phyloP scores from a whole-genome alignment of 2,329 filamentous ascomycete species.

The Bipolaris cookei region DNA sequence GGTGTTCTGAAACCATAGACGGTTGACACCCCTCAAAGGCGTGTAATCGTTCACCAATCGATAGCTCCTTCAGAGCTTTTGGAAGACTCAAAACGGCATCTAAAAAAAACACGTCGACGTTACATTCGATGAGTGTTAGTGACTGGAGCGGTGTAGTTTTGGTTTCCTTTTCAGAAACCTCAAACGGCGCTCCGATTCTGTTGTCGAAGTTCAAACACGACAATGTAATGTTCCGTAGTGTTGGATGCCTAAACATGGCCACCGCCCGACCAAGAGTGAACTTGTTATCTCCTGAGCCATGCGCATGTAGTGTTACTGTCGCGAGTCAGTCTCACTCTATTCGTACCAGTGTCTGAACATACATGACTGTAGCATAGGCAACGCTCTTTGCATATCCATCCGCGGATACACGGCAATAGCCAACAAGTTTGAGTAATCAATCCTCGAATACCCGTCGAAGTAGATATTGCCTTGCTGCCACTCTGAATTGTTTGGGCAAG shows the following conservation, averaged over 20 bases:
- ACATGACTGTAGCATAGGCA: conserved; percentile 44
- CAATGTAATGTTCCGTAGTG: conserved; percentile 39
- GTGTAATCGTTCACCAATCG: conserved; percentile 43
- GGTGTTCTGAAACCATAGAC: conserved; percentile 16
- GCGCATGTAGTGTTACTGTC: conserved; percentile 43
- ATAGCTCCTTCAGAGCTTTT: conserved; percentile 40
- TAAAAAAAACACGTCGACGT: conserved; percentile 40
- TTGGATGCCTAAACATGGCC: conserved; percentile 44
- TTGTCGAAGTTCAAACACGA: conserved; percentile 44
- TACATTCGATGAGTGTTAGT: conserved; percentile 47
- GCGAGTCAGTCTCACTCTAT: conserved; percentile 14
- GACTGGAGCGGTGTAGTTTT: conserved; percentile 40
- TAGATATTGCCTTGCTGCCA: conserved; percentile 26
- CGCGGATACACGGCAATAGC: conserved; percentile 31
- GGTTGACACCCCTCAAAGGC: conserved; percentile 36
- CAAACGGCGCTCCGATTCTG: conserved; percentile 12
- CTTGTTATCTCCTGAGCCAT: conserved; percentile 35
- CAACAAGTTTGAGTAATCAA: conserved; percentile 43
- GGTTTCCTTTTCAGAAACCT: conserved; percentile 23
- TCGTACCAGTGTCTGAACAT: conserved; percentile 8
- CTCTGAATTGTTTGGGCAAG: conserved; percentile 46
- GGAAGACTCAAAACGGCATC: conserved; percentile 40
- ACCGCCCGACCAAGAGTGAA: conserved; percentile 36
- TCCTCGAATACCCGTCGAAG: conserved; percentile 40
- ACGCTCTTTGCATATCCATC: conserved; percentile 15